A percentile compares a stretch with the other conserved stretches of the same genome.
These are phyloP conservation scores for Aegilops umbellulata DNA, from an alignment of 176 grass and related monocot genomes.

Conservation along the genomic window DNA sequence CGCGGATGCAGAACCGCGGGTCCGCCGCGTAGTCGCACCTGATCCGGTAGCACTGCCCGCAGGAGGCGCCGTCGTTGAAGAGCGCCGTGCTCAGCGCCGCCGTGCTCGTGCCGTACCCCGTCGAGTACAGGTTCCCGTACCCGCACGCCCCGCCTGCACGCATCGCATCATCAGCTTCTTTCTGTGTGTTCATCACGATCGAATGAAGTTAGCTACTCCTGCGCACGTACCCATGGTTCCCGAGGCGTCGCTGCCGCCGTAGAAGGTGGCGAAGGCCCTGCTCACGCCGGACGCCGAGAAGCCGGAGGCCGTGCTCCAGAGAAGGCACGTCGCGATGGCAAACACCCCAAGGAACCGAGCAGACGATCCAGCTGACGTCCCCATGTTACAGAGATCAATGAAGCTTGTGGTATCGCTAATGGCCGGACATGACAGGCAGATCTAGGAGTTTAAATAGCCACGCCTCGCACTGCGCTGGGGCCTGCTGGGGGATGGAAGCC, in stretches of 20 bases:
- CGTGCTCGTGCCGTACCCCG: constrained; percentile 43
- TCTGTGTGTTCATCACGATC: background rate
- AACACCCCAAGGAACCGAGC: background rate
- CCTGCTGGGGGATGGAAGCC: too few species aligned
- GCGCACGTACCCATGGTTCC: constrained; percentile 73
- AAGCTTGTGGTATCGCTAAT: background rate
- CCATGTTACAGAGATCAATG: background rate
- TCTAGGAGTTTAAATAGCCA: background rate
- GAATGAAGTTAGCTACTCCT: background rate
- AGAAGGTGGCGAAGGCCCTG: constrained; percentile 76
- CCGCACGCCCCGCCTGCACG: constrained; percentile 74
- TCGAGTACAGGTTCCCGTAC: constrained; percentile 77
- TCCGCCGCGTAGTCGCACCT: constrained; percentile 43
- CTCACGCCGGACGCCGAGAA: constrained; percentile 34
- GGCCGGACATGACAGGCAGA: background rate
- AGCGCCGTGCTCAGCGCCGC: constrained; percentile 58
- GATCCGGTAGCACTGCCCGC: constrained; percentile 77
- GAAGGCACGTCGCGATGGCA: constrained; percentile 10
- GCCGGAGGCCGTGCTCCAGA: background rate
- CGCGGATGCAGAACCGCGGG: constrained; percentile 46
- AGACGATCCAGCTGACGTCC: background rate
- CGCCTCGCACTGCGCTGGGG: background rate
- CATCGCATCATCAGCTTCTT: too few species aligned
- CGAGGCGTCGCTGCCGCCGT: constrained; percentile 67
- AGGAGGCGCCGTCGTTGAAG: constrained; percentile 36